These are phyloP conservation scores for Sphaerobolus stellatus DNA, from an alignment of 1,284 basidiomycete genomes.

Conservation along the genomic window DNA sequence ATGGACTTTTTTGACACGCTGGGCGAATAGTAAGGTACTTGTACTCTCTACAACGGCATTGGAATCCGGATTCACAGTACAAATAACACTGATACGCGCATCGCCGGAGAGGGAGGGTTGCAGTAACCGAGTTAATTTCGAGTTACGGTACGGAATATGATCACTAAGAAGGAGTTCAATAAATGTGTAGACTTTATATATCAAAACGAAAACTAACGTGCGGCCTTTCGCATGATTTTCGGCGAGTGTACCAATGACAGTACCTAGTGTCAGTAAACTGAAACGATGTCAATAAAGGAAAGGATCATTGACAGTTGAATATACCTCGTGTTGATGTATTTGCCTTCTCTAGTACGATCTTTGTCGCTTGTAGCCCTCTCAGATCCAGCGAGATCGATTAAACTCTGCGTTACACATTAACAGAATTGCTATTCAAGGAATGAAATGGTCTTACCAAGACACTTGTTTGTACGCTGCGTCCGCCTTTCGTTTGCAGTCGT, in stretches of 20 bases:
- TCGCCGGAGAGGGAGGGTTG: constrained; percentile 95
- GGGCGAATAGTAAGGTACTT: constrained; percentile 87
- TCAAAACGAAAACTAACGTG: constrained; percentile 40
- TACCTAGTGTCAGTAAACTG: constrained; percentile 85
- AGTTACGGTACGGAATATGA: constrained; percentile 94
- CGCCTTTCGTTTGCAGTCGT: constrained; percentile 66
- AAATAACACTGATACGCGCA: constrained; percentile 94
- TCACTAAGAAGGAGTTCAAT: constrained; percentile 46
- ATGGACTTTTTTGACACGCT: constrained; percentile 81
- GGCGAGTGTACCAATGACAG: constrained; percentile 85
- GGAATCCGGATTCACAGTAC: constrained; percentile 86
- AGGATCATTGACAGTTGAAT: constrained; percentile 16
- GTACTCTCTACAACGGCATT: constrained; percentile 76
- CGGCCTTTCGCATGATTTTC: constrained; percentile 83
- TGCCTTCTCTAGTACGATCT: constrained; percentile 88
- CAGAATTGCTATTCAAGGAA: constrained; percentile 20
- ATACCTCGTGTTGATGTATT: constrained; percentile 88
- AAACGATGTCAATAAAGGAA: not conserved
- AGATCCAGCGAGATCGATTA: constrained; percentile 96
- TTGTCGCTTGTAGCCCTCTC: constrained; percentile 95
- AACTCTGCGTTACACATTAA: constrained; percentile 47
- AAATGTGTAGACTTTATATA: not conserved
- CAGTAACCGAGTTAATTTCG: constrained; percentile 90
- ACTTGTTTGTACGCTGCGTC: constrained; percentile 75
- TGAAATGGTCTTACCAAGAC: constrained; percentile 57